phyloP scores from a whole-genome alignment of 257 asterid genomes.

The Orobanche coerulescens region DNA sequence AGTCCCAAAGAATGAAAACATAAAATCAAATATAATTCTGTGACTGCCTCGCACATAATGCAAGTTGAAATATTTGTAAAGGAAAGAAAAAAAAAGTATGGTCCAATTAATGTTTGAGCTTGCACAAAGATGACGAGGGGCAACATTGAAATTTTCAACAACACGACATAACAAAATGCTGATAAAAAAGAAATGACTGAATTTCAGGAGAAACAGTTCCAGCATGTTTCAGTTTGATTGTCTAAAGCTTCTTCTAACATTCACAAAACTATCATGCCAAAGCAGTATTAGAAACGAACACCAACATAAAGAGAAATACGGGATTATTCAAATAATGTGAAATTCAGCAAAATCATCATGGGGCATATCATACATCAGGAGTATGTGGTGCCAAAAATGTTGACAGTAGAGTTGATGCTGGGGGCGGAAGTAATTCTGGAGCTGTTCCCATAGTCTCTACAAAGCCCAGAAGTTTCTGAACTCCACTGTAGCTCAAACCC shows the following conservation, averaged over 20 bases:
- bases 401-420: constrained; percentile 45
- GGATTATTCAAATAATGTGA: constrained; percentile 1
- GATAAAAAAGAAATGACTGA: background rate
- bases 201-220: background rate
- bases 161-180: background rate
- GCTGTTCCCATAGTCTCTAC: constrained; percentile 50
- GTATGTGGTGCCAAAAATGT: constrained; percentile 49
- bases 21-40: background rate
- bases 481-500: constrained; percentile 63
- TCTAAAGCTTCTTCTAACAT: background rate
- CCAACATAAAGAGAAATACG: background rate
- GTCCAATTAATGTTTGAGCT: background rate
- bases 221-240: background rate
- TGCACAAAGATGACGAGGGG: background rate
- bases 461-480: constrained; percentile 60
- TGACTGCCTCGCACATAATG: background rate
- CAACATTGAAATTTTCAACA: background rate
- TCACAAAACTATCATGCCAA: background rate
- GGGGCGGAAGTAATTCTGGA: constrained; percentile 56
- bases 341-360: constrained; percentile 12
- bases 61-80: too few relatives aligned
- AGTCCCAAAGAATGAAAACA: background rate
- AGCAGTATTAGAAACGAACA: constrained; percentile 4
- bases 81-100: background rate
- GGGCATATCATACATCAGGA: constrained; percentile 46